phyloP scores from a whole-genome alignment of 2,329 filamentous ascomycete species.

The Bipolaris bicolor region DNA sequence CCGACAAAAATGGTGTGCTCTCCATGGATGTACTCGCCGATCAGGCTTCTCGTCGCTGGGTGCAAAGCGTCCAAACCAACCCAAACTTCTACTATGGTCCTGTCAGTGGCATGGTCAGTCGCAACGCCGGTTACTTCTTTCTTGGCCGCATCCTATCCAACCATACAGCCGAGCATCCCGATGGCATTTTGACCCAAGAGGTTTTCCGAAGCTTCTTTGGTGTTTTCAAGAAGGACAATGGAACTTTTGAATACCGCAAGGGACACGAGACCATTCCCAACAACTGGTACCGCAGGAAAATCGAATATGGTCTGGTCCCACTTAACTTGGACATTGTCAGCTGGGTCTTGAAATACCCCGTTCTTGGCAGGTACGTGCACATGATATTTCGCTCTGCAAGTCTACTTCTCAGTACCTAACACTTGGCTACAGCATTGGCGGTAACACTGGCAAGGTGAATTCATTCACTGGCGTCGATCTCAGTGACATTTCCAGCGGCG shows the following conservation, averaged over 20 bases:
- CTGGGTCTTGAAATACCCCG: constrained; percentile 24
- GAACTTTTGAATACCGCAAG: constrained; percentile 47
- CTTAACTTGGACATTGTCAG: constrained; percentile 27
- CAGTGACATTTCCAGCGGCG: constrained; percentile 31
- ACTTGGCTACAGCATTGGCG: constrained; percentile 50
- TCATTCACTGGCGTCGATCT: constrained; percentile 56
- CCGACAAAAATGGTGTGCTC: constrained; percentile 21
- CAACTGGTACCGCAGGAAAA: constrained; percentile 58
- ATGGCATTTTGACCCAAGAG: constrained; percentile 25
- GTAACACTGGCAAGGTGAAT: constrained; percentile 60
- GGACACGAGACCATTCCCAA: constrained; percentile 61
- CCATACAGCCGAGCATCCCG: constrained; percentile 23
- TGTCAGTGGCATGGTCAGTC: constrained; percentile 57
- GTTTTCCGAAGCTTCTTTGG: constrained; percentile 57
- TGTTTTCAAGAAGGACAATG: constrained; percentile 51
- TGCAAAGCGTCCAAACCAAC: constrained; percentile 58
- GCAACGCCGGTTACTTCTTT: constrained; percentile 52
- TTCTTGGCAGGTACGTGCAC: constrained; percentile 25
- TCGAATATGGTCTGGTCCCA: constrained; percentile 56
- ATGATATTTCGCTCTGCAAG: neutral
- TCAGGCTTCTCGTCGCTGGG: constrained; percentile 50
- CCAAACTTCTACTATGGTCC: constrained; percentile 63
- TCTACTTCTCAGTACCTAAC: neutral
- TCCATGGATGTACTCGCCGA: constrained; percentile 27
- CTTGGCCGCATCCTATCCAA: constrained; percentile 42